Percentiles rank a stretch among this genome's conserved stretches.
Conservation (phyloP, 306 rosid species). For the Astragalus membranaceus region DNA sequence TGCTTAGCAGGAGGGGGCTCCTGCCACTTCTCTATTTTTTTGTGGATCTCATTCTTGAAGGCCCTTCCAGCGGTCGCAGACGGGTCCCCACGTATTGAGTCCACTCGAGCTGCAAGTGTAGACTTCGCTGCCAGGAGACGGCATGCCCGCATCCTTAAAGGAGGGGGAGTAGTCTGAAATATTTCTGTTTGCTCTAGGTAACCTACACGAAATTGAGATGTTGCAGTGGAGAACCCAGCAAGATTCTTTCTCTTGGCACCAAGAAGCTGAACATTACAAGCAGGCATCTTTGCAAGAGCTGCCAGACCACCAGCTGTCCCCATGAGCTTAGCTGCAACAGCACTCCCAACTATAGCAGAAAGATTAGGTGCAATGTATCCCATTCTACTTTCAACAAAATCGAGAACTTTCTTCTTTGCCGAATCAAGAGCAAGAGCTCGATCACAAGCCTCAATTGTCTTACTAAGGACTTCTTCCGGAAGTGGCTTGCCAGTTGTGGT, state of each 20-base stretch:
- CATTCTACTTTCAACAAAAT: constrained; percentile 96
- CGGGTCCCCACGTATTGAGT: constrained; percentile 87
- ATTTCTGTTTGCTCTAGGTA: constrained; percentile 86
- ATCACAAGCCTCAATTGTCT: constrained; percentile 84
- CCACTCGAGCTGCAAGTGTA: constrained; percentile 92
- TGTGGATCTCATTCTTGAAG: constrained; percentile 62
- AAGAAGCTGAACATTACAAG: constrained; percentile 98
- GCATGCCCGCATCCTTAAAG: constrained; percentile 84
- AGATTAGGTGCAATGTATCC: constrained; percentile 94
- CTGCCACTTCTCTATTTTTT: constrained; percentile 98
- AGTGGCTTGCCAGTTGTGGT: constrained; percentile 99
- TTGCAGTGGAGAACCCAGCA: constrained; percentile 93
- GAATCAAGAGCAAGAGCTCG: constrained; percentile 89
- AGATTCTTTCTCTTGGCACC: constrained; percentile 94
- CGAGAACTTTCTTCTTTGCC: constrained; percentile 85
- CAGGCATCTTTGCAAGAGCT: constrained; percentile 91
- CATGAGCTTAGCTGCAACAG: constrained; percentile 96
- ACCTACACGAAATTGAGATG: constrained; percentile 89
- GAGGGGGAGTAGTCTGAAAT: constrained; percentile 85
- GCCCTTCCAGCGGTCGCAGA: constrained; percentile 69
- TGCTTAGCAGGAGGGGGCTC: constrained; percentile 98
- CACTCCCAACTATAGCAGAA: constrained; percentile 88
- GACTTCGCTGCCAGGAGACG: constrained; percentile 78
- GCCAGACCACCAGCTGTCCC: constrained; percentile 88
- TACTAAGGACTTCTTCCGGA: constrained; percentile 73